phyloP scores from a whole-genome alignment of 1,284 basidiomycete species.

The Melampsora larici-populina region DNA sequence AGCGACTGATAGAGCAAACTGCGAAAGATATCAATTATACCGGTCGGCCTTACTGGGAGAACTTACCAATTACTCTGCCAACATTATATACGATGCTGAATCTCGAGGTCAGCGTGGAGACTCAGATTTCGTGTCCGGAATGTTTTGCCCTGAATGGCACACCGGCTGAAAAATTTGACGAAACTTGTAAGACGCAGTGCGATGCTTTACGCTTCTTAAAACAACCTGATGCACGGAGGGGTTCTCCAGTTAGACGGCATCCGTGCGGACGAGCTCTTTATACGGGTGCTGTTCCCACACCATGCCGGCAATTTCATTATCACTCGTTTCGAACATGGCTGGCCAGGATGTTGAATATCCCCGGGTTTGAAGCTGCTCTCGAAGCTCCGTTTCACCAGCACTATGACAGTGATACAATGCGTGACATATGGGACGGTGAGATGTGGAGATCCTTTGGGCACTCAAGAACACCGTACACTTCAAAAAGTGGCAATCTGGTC shows the following conservation, averaged over 20 bases:
- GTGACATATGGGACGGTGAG: slow-evolving; percentile 28
- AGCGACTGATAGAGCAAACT: too few relatives aligned
- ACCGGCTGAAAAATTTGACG: neutral
- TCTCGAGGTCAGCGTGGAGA: neutral
- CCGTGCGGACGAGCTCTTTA: neutral
- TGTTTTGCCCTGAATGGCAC: too few relatives aligned
- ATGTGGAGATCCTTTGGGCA: slow-evolving; percentile 17
- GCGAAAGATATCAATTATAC: too few relatives aligned
- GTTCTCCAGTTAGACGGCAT: neutral
- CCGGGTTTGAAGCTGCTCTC: neutral
- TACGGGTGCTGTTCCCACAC: neutral
- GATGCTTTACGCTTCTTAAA: neutral
- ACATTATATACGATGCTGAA: neutral
- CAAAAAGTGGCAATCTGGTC: slow-evolving; percentile 11
- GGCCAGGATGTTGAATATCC: neutral
- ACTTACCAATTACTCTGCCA: too few relatives aligned
- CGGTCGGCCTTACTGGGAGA: too few relatives aligned
- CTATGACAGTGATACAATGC: neutral
- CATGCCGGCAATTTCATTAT: neutral
- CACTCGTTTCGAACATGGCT: neutral
- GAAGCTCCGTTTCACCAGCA: neutral
- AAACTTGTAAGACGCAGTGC: neutral
- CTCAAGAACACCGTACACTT: neutral
- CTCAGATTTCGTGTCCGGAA: neutral
- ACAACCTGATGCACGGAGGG: too few relatives aligned